Percentiles rank a stretch among this genome's conserved stretches.
phyloP scores from a whole-genome alignment of 345 rosid species.

The Adansonia digitata region DNA sequence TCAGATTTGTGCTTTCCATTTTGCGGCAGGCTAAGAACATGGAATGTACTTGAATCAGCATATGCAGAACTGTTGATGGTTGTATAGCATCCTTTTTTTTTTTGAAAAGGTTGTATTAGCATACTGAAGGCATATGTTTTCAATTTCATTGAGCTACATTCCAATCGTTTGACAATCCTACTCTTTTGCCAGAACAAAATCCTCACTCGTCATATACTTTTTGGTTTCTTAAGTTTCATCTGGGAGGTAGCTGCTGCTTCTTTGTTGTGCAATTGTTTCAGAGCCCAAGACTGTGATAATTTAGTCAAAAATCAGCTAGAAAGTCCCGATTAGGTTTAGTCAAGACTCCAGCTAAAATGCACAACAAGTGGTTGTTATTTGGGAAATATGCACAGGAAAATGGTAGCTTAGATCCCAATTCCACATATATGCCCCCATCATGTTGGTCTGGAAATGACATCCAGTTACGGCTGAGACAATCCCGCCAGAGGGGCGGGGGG shows the following conservation, averaged over 20 bases:
- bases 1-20: constrained; percentile 15
- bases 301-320: constrained; percentile 41
- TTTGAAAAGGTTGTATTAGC: too few relatives aligned
- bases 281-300: constrained; percentile 44
- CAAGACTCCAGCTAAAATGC: constrained; percentile 50
- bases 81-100: too few relatives aligned
- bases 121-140: constrained; percentile 24
- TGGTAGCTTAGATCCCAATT: constrained; percentile 52
- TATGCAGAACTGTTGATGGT: constrained; percentile 19
- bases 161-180: constrained; percentile 27
- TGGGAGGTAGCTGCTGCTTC: constrained; percentile 20
- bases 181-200: constrained; percentile 15
- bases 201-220: constrained; percentile 18
- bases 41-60: constrained; percentile 12
- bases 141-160: constrained; percentile 47
- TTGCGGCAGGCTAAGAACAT: constrained; percentile 23
- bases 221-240: constrained; percentile 45
- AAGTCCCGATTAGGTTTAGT: constrained; percentile 42
- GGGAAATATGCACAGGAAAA: constrained; percentile 69
- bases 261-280: constrained; percentile 21
- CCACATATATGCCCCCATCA: constrained; percentile 63
- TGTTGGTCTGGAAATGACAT: constrained; percentile 54
- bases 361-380: constrained; percentile 29
- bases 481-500: too few relatives aligned
- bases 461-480: constrained; percentile 45